These are phyloP conservation scores for Daldinia vernicosa DNA, from an alignment of 495 filamentous ascomycete genomes.

Conservation along the genomic window DNA sequence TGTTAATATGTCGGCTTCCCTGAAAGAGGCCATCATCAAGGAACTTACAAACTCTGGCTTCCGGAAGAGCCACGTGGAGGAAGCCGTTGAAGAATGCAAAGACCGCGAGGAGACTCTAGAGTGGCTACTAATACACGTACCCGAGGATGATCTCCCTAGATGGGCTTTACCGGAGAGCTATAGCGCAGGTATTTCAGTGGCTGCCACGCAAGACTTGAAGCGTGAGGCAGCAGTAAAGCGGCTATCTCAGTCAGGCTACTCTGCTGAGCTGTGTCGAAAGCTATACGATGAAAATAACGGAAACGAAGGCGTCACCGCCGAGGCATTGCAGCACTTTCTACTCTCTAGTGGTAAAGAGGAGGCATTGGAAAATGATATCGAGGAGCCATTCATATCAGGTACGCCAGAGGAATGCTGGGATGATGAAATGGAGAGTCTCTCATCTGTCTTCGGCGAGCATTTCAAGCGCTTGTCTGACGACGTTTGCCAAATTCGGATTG, in stretches of 20 bases:
- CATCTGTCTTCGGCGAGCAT: slow-evolving; percentile 79
- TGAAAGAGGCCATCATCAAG: slow-evolving; percentile 69
- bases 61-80: slow-evolving; percentile 84
- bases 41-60: slow-evolving; percentile 83
- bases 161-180: slow-evolving; percentile 94
- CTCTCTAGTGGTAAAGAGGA: slow-evolving; percentile 54
- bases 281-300: slow-evolving; percentile 70
- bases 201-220: slow-evolving; percentile 73
- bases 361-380: slow-evolving; percentile 15
- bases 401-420: slow-evolving; percentile 72
- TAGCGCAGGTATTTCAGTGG: slow-evolving; percentile 84
- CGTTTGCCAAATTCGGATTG: slow-evolving; percentile 69
- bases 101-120: slow-evolving; percentile 89
- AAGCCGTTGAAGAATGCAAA: slow-evolving; percentile 86
- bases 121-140: slow-evolving; percentile 95
- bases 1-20: slow-evolving; percentile 66
- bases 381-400: slow-evolving; percentile 52
- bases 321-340: slow-evolving; percentile 77
- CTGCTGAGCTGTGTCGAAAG: slow-evolving; percentile 80
- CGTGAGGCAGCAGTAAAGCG: slow-evolving; percentile 82
- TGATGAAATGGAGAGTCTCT: slow-evolving; percentile 81
- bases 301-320: slow-evolving; percentile 82
- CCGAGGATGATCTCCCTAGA: slow-evolving; percentile 89
- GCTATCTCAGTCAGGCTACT: slow-evolving; percentile 84
- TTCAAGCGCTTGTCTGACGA: slow-evolving; percentile 65